phyloP scores from a whole-genome alignment of 305 asterid genomes.

The Fraxinus sp. region DNA sequence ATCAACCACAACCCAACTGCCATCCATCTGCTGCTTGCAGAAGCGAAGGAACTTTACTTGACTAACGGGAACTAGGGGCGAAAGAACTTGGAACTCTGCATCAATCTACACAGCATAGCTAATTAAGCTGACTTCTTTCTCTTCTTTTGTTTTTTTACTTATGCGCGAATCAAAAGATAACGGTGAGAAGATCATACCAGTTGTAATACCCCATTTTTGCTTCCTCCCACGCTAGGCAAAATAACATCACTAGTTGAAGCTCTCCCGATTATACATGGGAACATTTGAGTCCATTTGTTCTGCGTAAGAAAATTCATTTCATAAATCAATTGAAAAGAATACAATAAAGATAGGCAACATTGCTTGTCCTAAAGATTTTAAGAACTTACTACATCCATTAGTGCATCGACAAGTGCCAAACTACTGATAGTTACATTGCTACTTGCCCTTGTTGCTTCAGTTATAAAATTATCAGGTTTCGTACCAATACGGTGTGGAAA shows the following conservation, averaged over 20 bases:
- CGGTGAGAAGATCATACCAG: constrained; percentile 39
- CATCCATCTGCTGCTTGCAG: constrained; percentile 71
- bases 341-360: no score
- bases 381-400: constrained; percentile 38
- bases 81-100: constrained; percentile 60
- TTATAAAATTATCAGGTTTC: constrained; percentile 36
- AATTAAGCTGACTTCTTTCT: background rate
- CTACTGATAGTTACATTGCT: constrained; percentile 27
- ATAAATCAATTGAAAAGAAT: no score
- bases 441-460: constrained; percentile 45
- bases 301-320: constrained; percentile 16
- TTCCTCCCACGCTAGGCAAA: constrained; percentile 39
- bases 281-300: constrained; percentile 60
- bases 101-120: constrained; percentile 44
- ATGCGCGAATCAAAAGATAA: background rate
- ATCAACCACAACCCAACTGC: constrained; percentile 69
- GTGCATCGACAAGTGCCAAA: constrained; percentile 25
- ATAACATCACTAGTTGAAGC: constrained; percentile 43
- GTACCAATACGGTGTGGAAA: constrained; percentile 41
- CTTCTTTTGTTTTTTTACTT: background rate
- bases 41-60: constrained; percentile 58
- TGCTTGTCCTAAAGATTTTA: background rate
- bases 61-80: constrained; percentile 53
- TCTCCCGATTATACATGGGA: constrained; percentile 53
- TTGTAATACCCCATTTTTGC: constrained; percentile 45